Evolutionary conservation across 225 moss, liverwort and hornwort species (phyloP), one percentile per base, ranked within the genome.

Genomic region (Pseudoscleropodium purum): DNA sequence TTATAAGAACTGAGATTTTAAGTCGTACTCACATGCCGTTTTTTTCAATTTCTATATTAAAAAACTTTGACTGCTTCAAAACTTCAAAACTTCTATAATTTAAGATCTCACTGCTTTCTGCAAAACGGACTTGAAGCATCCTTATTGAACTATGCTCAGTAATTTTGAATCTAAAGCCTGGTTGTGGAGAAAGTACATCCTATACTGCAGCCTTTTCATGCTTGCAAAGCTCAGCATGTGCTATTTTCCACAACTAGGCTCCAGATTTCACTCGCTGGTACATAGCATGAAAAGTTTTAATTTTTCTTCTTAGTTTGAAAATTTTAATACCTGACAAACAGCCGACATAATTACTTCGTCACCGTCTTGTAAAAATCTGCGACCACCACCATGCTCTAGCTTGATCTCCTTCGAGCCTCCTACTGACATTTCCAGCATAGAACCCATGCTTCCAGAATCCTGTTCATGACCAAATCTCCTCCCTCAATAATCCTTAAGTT

Each of bases 261-360:
- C 76, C 39, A n/a, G 49, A 37, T 51, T 51, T 51, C 30, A 23
- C 77, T 64, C 52, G 29, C 65, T 52, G 67, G 15, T 20, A 57
- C 41, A 30, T 31, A 57, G 31, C 39, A 30, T 56, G 56, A 15
- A 69, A 85, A 29, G 15, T 5, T 24, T 24, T 10, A 52, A 30
- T 37, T 79, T 57, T 18, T 75, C 10, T 37, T 29, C 19, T 54
- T 3, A 60, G 80, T 52, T 52, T 49, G 90, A 13, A 59, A 5
- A 70, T 83, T 81, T 30, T 2, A 30, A 57, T 91, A 97, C 97
- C 95, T 95, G 83, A 85, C 99, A 99, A 83, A 92, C 79, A 52
- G 93, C 96, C 13, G 96, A 91, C 91, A 99, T 95, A 30, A 94
- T 92, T 43, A 99, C 97, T 92, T 97, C 93, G 34, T 99, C 99